Percentiles rank a stretch among this genome's conserved stretches.
Evolutionary conservation across 2,329 filamentous ascomycete genomes (phyloP).

Genomic region (Zasmidium angulare): DNA sequence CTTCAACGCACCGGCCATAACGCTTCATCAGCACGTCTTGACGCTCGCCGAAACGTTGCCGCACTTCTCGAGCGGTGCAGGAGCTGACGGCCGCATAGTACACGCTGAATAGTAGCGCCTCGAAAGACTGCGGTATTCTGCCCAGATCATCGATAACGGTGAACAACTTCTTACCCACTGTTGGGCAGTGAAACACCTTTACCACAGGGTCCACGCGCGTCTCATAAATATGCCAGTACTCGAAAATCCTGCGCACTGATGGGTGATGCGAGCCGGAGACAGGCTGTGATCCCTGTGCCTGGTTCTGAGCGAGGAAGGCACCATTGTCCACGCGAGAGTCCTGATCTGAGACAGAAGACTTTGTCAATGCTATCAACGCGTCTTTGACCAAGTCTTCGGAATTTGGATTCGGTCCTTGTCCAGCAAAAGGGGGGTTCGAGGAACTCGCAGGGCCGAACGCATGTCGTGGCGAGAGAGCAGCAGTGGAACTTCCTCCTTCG

Average conservation of each 20-base stretch:
- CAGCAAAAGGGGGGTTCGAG: background rate
- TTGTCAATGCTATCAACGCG: conserved; percentile 29
- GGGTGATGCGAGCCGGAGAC: conserved; percentile 16
- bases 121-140: conserved; percentile 12
- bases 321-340: conserved; percentile 18
- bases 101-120: conserved; percentile 26
- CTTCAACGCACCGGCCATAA: conserved; percentile 19
- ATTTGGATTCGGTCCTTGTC: conserved; percentile 6
- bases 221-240: conserved; percentile 30
- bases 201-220: conserved; percentile 29
- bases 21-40: conserved; percentile 19
- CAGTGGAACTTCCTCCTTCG: background rate
- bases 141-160: conserved; percentile 16
- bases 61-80: conserved; percentile 25
- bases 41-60: conserved; percentile 24
- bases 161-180: conserved; percentile 22
- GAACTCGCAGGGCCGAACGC: background rate
- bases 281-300: background rate
- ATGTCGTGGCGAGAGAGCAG: background rate
- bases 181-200: conserved; percentile 31
- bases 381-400: conserved; percentile 29
- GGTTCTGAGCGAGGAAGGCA: conserved; percentile 6
- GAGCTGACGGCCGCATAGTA: conserved; percentile 29
- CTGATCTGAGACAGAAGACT: conserved; percentile 22
- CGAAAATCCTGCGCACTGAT: conserved; percentile 19